Percentiles rank a stretch among this genome's conserved stretches.
phyloP scores from a whole-genome alignment of 257 asterid species.

The Nicotiana tomentosiformis region DNA sequence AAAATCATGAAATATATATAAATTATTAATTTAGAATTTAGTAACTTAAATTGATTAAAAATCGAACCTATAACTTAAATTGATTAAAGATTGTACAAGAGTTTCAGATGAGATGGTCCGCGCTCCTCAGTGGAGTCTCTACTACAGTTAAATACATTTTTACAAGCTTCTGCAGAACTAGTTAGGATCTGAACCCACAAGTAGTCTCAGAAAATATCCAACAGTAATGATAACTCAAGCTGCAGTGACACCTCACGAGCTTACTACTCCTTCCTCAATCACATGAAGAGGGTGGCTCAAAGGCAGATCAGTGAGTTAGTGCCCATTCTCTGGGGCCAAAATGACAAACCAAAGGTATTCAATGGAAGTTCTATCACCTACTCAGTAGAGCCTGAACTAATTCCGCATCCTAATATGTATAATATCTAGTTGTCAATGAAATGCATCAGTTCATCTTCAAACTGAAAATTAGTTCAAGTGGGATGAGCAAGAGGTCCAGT shows the following conservation, averaged over 20 bases:
- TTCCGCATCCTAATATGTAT: neutral
- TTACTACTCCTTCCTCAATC: neutral
- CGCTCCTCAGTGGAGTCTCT: neutral
- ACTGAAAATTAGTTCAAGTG: neutral
- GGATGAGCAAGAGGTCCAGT: neutral
- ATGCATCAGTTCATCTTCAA: slow-evolving; percentile 7
- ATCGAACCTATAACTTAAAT: too few relatives aligned
- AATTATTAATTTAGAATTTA: too few relatives aligned
- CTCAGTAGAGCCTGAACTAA: neutral
- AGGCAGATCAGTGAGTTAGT: neutral
- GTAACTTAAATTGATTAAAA: too few relatives aligned
- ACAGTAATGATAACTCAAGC: neutral
- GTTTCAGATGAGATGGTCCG: neutral
- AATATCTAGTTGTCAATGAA: neutral
- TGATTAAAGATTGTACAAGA: neutral
- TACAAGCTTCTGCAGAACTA: neutral
- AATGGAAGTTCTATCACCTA: neutral
- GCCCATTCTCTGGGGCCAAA: neutral
- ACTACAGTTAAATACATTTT: neutral
- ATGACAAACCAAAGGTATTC: neutral
- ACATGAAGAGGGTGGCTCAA: neutral
- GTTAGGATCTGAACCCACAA: neutral
- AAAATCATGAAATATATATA: too few relatives aligned
- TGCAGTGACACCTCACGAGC: neutral
- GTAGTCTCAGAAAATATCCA: neutral